Evolutionary conservation across 768 basidiomycete genomes (phyloP), one percentile per base, ranked within the genome.

Genomic region (Mycena vulgaris): DNA sequence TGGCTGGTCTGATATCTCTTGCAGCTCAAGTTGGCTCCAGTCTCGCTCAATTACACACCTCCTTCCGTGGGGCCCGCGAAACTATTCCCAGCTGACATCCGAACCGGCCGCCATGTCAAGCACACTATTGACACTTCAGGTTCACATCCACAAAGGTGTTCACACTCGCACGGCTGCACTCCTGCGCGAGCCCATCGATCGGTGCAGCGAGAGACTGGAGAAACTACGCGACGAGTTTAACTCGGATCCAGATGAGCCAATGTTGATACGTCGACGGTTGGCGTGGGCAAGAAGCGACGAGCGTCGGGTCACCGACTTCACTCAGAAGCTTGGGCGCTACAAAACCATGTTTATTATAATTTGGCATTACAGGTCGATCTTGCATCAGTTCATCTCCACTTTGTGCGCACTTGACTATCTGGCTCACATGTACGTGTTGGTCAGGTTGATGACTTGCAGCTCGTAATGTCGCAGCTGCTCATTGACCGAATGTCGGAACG

Each of bases 281-380:
- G 45, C n/a, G 2, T 61, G 59, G 59, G 59, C 39, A 0, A 21
- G 35, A 7, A 61, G 45, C 14, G 59, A 61, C 16, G 59, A 61
- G n/a, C 59, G 59, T 16, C 59, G 45, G 21, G 31, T 61, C 59
- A 33, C 9, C n/a, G 45, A 61, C 19, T 61, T 61, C 31, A 48
- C 48, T 19, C 28, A 21, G 4, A 33, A 2, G 21, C 31, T 61
- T 13, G 59, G 48, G 19, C 59, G 59, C 45, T 61, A 61, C 45
- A 61, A 61, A 21, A 17, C 9, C 59, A 47, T 61, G 59, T 61
- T 61, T 45, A 61, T n/a, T n/a, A n/a, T n/a, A n/a, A 23, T 48
- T 35, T 61, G 23, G 59, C 59, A 48, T 48, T 61, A 31, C 2
- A 37, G 2, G 5, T 48, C n/a, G 45, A 61, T 48, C 23, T 61